A percentile compares a stretch with the other conserved stretches of the same genome.
Evolutionary conservation across 2,329 filamentous ascomycete genomes (phyloP).

Genomic region (Stemphylium lycopersici): DNA sequence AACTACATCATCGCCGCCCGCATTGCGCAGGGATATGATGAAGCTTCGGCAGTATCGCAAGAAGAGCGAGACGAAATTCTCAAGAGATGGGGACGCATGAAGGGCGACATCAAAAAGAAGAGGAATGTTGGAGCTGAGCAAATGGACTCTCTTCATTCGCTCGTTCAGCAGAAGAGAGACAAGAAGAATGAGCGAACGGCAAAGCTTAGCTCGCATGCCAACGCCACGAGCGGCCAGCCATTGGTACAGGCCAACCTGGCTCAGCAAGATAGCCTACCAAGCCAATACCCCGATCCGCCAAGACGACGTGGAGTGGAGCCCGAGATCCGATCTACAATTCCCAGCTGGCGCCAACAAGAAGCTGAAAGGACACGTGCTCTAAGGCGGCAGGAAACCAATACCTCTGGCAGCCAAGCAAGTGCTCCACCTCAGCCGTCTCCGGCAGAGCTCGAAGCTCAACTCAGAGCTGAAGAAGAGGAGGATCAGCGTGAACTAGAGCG

Average conservation of each 20-base stretch:
- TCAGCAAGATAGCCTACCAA: constrained; percentile 22
- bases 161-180: constrained; percentile 47
- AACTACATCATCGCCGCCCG: constrained; percentile 82
- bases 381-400: constrained; percentile 29
- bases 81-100: constrained; percentile 66
- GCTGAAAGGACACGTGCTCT: constrained; percentile 19
- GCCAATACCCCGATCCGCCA: constrained; percentile 18
- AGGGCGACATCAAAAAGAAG: constrained; percentile 64
- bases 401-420: constrained; percentile 29
- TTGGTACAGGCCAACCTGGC: constrained; percentile 18
- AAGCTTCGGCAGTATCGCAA: constrained; percentile 60
- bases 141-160: constrained; percentile 59
- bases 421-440: constrained; percentile 17
- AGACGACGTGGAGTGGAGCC: constrained; percentile 15
- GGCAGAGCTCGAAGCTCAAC: constrained; percentile 26
- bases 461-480: constrained; percentile 39
- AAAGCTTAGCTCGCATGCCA: constrained; percentile 21
- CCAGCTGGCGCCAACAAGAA: constrained; percentile 21
- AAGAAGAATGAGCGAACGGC: constrained; percentile 46
- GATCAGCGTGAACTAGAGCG: constrained; percentile 70
- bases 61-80: constrained; percentile 71
- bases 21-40: constrained; percentile 75
- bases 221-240: constrained; percentile 24
- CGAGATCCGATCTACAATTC: constrained; percentile 22
- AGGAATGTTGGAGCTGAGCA: constrained; percentile 55